These are phyloP conservation scores for Boletus subcaerulescens DNA, from an alignment of 768 basidiomycete species.

Conservation along the genomic window DNA sequence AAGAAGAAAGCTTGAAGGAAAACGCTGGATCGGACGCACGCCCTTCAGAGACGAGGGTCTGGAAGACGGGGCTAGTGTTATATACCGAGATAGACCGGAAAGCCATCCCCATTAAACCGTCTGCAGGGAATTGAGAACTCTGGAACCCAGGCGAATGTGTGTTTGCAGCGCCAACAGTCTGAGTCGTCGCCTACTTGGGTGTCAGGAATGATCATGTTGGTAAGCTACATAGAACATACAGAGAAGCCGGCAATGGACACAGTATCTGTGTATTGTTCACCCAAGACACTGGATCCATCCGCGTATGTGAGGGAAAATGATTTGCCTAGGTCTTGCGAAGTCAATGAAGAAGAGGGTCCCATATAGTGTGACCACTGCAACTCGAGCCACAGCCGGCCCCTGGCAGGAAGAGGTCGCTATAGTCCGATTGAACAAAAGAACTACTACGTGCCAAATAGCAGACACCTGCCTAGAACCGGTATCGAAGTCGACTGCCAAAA, in stretches of 20 bases:
- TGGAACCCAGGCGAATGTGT: constrained; percentile 1
- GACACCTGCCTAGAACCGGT: constrained; percentile 22
- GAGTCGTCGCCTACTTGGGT: constrained; percentile 2
- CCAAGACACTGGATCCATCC: constrained; percentile 33
- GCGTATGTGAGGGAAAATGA: constrained; percentile 34
- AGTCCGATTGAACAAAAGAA: neutral
- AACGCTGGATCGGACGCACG: constrained; percentile 24
- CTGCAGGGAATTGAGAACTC: constrained; percentile 1
- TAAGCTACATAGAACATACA: neutral
- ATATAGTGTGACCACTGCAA: constrained; percentile 30
- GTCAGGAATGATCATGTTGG: neutral
- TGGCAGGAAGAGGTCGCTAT: constrained; percentile 18
- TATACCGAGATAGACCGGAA: constrained; percentile 27
- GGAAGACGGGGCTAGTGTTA: constrained; percentile 27
- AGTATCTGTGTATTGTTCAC: constrained; percentile 37
- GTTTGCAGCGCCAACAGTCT: constrained; percentile 10
- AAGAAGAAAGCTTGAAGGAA: constrained; percentile 19
- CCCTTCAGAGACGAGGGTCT: constrained; percentile 20
- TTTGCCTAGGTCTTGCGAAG: constrained; percentile 21
- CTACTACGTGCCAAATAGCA: neutral
- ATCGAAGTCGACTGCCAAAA: constrained; percentile 24
- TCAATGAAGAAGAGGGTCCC: constrained; percentile 22
- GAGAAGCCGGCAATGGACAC: constrained; percentile 3
- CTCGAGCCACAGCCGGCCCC: neutral
- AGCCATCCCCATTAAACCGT: constrained; percentile 29